Evolutionary conservation across 805 yeast genomes (phyloP), one percentile per base, ranked within the genome.

Genomic region (Alloascoidea hylecoeti): DNA sequence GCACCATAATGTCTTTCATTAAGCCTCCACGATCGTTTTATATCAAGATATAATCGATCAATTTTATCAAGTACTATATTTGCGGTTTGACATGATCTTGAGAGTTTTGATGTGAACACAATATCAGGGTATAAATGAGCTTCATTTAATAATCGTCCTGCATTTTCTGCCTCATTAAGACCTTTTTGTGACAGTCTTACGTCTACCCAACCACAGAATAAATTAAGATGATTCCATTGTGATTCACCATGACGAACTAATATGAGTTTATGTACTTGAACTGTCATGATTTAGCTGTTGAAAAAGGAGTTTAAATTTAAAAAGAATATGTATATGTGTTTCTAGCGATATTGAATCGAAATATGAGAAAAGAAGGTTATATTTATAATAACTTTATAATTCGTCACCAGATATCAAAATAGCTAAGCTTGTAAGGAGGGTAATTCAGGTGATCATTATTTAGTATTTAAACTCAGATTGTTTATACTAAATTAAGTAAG

Each of bases 191-290:
- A 76, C 48, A 82, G 62, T 41, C 68, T 65, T 23, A 80, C 78
- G 58, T 82, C 89, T 18, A 79, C 75, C 94, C 94, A 82, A 15
- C 94, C 94, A 55, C 92, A 80, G 59, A 82, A 82, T 45, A 73
- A 64, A 57, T 79, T 75, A 51, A 71, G 71, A 53, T 78, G 75
- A 54, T 82, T 82, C 74, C 84, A 75, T 50, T 74, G 77, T 51
- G 86, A 77, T 55, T 82, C 82, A 3, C 94, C 94, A 64, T 82
- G 94, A 58, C 94, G 73, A 39, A 81, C 67, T 42, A 81, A 59
- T 38, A 77, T 62, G 42, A 76, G 57, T 46, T 66, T 67, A 28
- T 49, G 45, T 4, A n/a, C n/a, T n/a, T n/a, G n/a, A n/a, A n/a
- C n/a, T n/a, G n/a, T n/a, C n/a, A n/a, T n/a, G n/a, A n/a, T n/a